These are phyloP conservation scores for Fusarium sp. DNA, from an alignment of 2,329 filamentous ascomycete species.

Conservation along the genomic window DNA sequence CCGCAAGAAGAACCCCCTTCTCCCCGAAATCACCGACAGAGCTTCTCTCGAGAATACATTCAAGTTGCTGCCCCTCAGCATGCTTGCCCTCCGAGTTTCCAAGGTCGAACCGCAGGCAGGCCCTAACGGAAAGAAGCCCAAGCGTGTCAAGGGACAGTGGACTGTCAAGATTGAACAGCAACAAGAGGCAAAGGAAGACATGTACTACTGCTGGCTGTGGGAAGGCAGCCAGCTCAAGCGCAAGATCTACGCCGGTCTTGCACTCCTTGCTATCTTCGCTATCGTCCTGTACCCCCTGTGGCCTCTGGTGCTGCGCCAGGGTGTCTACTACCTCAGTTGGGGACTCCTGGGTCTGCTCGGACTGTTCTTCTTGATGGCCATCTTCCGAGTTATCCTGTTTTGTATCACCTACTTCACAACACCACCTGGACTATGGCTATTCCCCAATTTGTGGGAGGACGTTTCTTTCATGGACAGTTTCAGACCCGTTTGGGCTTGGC, in stretches of 20 bases:
- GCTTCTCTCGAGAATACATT: slow-evolving; percentile 91
- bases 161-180: slow-evolving; percentile 95
- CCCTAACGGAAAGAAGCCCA: slow-evolving; percentile 72
- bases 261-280: slow-evolving; percentile 83
- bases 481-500: slow-evolving; percentile 96
- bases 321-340: slow-evolving; percentile 98
- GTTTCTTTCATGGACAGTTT: slow-evolving; percentile 99
- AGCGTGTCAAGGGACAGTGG: slow-evolving; percentile 95
- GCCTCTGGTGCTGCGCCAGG: slow-evolving; percentile 89
- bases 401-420: slow-evolving; percentile 87
- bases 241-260: slow-evolving; percentile 88
- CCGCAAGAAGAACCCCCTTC: slow-evolving; percentile 85
- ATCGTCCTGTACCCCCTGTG: slow-evolving; percentile 96
- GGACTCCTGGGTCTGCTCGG: slow-evolving; percentile 89
- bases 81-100: slow-evolving; percentile 88
- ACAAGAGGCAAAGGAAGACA: slow-evolving; percentile 85
- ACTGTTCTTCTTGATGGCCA: slow-evolving; percentile 96
- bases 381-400: slow-evolving; percentile 95
- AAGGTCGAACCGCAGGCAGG: slow-evolving; percentile 78
- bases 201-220: slow-evolving; percentile 97
- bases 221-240: slow-evolving; percentile 94
- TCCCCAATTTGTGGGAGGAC: slow-evolving; percentile 97
- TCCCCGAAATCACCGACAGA: slow-evolving; percentile 88
- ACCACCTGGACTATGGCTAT: slow-evolving; percentile 94
- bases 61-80: slow-evolving; percentile 92